Evolutionary conservation across 352 stramenopile genomes (phyloP).

Genomic region (Saprolegnia parasitica): DNA sequence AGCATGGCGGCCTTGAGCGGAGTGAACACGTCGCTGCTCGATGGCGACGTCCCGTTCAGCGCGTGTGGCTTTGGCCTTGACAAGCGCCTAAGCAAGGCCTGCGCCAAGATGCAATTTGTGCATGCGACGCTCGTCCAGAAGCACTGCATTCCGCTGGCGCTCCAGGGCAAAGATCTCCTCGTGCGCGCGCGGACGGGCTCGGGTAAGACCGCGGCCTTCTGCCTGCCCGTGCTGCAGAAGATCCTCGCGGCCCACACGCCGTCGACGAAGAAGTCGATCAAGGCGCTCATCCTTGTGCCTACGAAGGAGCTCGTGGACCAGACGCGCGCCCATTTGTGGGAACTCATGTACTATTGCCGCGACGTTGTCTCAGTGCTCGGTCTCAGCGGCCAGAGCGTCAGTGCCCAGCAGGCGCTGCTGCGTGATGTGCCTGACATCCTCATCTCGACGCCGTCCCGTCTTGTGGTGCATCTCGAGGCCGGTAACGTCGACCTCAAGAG

Average conservation of each 20-base stretch:
- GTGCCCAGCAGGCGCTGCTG: slow-evolving; percentile 78
- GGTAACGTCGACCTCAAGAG: slow-evolving; percentile 79
- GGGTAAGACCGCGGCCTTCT: slow-evolving; percentile 93
- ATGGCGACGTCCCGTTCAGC: slow-evolving; percentile 72
- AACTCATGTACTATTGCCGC: slow-evolving; percentile 97
- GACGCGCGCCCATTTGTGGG: slow-evolving; percentile 83
- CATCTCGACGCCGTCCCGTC: slow-evolving; percentile 90
- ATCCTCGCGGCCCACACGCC: slow-evolving; percentile 45
- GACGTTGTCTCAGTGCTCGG: slow-evolving; percentile 90
- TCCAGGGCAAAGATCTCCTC: slow-evolving; percentile 91
- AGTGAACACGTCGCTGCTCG: slow-evolving; percentile 68
- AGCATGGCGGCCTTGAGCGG: slow-evolving; percentile 35
- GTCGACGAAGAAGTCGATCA: slow-evolving; percentile 43
- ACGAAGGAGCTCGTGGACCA: slow-evolving; percentile 97
- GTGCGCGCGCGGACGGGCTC: slow-evolving; percentile 90
- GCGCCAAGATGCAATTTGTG: slow-evolving; percentile 90
- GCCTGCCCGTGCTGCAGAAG: slow-evolving; percentile 90
- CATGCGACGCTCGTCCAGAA: slow-evolving; percentile 93
- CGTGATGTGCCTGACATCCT: slow-evolving; percentile 90
- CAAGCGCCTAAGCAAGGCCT: slow-evolving; percentile 87
- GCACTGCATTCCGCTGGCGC: slow-evolving; percentile 90
- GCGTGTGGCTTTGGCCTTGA: slow-evolving; percentile 88
- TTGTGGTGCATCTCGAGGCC: slow-evolving; percentile 86
- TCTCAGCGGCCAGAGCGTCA: slow-evolving; percentile 88
- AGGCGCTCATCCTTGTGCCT: slow-evolving; percentile 94